These are phyloP conservation scores for Aspergillus sp. DNA, from an alignment of 2,329 filamentous ascomycete species.

Conservation along the genomic window DNA sequence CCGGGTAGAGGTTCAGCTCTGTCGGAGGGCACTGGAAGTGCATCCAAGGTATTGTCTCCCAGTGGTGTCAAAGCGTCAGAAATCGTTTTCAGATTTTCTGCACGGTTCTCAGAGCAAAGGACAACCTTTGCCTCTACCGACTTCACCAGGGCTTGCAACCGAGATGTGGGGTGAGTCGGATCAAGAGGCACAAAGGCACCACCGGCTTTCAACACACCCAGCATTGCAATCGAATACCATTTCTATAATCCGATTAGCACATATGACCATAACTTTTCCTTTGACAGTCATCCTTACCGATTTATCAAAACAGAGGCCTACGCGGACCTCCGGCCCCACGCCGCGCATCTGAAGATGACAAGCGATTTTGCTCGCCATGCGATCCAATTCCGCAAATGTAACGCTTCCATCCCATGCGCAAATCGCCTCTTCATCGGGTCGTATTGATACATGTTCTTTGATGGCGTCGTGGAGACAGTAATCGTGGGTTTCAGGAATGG, in stretches of 20 bases:
- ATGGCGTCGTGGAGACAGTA: conserved; percentile 35
- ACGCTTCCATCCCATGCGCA: conserved; percentile 38
- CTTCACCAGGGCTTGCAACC: conserved; percentile 28
- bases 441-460: conserved; percentile 31
- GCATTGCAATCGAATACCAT: conserved; percentile 39
- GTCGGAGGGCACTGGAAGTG: conserved; percentile 12
- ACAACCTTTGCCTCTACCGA: conserved; percentile 29
- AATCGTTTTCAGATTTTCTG: conserved; percentile 14
- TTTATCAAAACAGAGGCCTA: conserved; percentile 40
- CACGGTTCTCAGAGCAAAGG: conserved; percentile 26
- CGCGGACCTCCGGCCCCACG: conserved; percentile 32
- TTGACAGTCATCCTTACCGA: conserved; percentile 23
- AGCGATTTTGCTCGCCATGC: conserved; percentile 32
- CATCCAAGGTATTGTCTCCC: conserved; percentile 19
- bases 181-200: conserved; percentile 39
- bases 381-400: conserved; percentile 33
- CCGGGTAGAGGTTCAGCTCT: conserved; percentile 14
- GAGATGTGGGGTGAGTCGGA: conserved; percentile 33
- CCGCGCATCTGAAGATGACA: conserved; percentile 34
- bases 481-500: conserved; percentile 34
- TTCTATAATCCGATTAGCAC: conserved; percentile 18
- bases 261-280: neutral
- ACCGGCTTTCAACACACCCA: conserved; percentile 39
- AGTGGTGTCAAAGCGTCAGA: conserved; percentile 24
- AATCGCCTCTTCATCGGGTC: conserved; percentile 27